Evolutionary conservation across 352 stramenopile species (phyloP), one percentile per base, ranked within the genome.

Genomic region (Pythium coloratum): DNA sequence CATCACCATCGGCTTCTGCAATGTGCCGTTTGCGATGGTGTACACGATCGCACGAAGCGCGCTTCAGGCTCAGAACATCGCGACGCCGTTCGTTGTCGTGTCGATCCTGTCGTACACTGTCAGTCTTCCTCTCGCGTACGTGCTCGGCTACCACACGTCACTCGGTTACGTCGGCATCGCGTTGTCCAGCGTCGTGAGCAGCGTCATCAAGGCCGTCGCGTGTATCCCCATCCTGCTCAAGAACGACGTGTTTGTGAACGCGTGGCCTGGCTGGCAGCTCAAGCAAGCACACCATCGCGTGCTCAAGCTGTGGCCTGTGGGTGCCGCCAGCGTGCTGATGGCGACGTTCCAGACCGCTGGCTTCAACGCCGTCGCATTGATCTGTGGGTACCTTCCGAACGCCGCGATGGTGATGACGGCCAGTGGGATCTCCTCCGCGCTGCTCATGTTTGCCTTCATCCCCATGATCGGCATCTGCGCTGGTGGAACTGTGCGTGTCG

Each of bases 321-420:
- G 70, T 8, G 64, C 64, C 7, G 81, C 76, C 6, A 81, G 80
- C 44, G 71, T 89, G 38, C 71, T 80, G 33, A 84, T 87, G 75
- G 71, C 76, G 36, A 72, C 64, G 2, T 89, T 79, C 58, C 75
- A 84, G 14, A 76, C 83, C 44, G 38, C 82, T 3, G 75, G 76
- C 4, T 79, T 85, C 61, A 77, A 57, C 28, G 68, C 73, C 50
- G 81, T 86, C 57, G 76, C 76, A 2, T 63, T 84, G 9, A 56
- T 84, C 2, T 76, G 75, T n/a, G 77, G 81, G 7, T 72, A 84
- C 66, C 55, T 90, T 36, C 77, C 79, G 9, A 77, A 88, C 64
- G 76, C 78, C 9, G 72, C 77, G 14, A 53, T 76, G 20, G 70
- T 77, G 34, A 84, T 88, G 55, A 71, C 70, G 3, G 76, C 81